phyloP scores from a whole-genome alignment of 257 asterid species.

The Pogostemon cablin region DNA sequence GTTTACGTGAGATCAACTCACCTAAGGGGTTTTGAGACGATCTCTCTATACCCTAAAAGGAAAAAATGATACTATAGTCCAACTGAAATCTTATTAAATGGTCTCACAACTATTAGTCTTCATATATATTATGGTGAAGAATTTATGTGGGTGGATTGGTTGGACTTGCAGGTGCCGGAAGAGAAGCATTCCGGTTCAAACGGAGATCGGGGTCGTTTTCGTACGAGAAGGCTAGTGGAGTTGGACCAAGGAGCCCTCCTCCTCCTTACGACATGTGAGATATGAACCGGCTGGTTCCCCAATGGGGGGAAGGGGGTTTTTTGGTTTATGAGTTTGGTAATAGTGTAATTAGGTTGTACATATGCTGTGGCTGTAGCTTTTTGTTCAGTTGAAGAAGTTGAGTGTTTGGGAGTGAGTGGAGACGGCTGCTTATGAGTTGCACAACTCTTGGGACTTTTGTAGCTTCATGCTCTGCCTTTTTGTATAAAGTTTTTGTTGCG shows the following conservation, averaged over 20 bases:
- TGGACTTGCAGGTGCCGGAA: constrained; percentile 54
- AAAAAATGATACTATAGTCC: no score
- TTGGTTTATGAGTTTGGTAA: constrained; percentile 19
- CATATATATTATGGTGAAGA: no score
- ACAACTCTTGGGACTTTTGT: neutral
- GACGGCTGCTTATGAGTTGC: neutral
- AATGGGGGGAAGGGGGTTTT: constrained; percentile 24
- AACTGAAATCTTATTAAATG: no score
- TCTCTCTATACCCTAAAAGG: no score
- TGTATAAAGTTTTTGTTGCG: neutral
- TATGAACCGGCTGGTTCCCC: constrained; percentile 17
- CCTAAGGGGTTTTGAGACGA: no score
- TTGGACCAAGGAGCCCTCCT: constrained; percentile 92
- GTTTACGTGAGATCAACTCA: no score
- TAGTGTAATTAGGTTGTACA: constrained; percentile 23
- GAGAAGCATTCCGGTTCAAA: constrained; percentile 76
- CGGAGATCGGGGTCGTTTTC: constrained; percentile 82
- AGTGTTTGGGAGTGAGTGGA: neutral
- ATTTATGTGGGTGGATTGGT: constrained; percentile 30
- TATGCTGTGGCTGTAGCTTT: neutral
- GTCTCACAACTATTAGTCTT: no score
- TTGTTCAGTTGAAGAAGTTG: neutral
- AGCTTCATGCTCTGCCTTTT: neutral
- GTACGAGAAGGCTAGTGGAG: constrained; percentile 70
- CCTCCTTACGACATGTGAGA: constrained; percentile 92